Percentiles rank a stretch among this genome's conserved stretches.
Conservation (phyloP, 78 protist species). For the Mantamonas sphyraenae region DNA sequence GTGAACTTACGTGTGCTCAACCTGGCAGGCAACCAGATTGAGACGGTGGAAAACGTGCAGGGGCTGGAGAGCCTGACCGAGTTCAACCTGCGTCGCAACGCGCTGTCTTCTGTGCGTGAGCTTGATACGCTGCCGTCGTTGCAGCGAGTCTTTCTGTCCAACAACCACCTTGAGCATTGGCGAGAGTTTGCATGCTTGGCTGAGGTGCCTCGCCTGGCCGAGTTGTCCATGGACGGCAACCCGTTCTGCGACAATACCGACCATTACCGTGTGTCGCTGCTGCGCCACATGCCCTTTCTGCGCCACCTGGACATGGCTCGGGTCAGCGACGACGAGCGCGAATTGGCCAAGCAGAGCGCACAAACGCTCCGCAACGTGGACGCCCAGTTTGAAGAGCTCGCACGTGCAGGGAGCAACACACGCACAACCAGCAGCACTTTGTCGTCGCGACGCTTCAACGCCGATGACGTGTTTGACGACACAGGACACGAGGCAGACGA, state of each 20-base stretch:
- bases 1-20: conserved; percentile 43
- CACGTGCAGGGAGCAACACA: too few relatives aligned
- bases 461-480: too few relatives aligned
- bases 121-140: background rate
- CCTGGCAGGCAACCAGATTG: conserved; percentile 40
- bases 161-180: background rate
- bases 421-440: too few relatives aligned
- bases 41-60: conserved; percentile 2
- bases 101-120: background rate
- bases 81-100: conserved; percentile 52
- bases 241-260: background rate
- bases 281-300: background rate
- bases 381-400: too few relatives aligned
- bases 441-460: too few relatives aligned
- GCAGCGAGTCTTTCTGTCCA: conserved; percentile 41
- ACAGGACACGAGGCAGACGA: too few relatives aligned
- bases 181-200: background rate
- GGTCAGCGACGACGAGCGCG: conserved; percentile 14
- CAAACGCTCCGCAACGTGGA: too few relatives aligned
- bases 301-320: background rate
- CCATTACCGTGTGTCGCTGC: background rate
- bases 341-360: too few relatives aligned
- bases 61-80: conserved; percentile 31
- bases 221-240: conserved; percentile 34
- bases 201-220: background rate